These are phyloP conservation scores for Podospora pseudocomata DNA, from an alignment of 495 filamentous ascomycete species.

Conservation along the genomic window DNA sequence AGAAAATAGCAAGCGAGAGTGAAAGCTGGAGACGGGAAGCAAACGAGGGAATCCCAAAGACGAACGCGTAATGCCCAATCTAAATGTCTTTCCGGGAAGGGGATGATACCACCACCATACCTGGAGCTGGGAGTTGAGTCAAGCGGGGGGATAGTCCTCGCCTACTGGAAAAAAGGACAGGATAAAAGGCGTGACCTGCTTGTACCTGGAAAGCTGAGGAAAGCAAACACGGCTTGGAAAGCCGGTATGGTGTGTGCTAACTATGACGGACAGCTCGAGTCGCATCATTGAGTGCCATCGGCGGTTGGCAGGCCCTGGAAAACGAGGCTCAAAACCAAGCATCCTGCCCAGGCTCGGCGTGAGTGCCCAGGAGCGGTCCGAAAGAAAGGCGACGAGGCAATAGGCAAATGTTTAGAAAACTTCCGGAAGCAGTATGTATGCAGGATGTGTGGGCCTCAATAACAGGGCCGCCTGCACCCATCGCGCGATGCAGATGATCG, in stretches of 20 bases:
- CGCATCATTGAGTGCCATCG: constrained; percentile 15
- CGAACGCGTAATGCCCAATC: constrained; percentile 37
- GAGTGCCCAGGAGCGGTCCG: constrained; percentile 14
- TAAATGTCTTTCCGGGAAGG: constrained; percentile 25
- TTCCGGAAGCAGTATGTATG: not conserved
- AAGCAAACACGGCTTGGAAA: constrained; percentile 14
- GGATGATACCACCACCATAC: constrained; percentile 19
- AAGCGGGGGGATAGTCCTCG: constrained; percentile 25
- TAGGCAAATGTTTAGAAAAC: not conserved
- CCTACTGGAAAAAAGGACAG: constrained; percentile 31
- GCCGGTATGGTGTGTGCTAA: constrained; percentile 13
- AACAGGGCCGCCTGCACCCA: constrained; percentile 2
- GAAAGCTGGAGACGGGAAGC: constrained; percentile 19
- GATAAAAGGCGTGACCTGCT: constrained; percentile 24
- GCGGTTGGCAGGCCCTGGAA: not conserved
- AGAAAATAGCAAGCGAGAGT: constrained; percentile 19
- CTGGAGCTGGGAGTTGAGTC: constrained; percentile 27
- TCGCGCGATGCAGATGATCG: not conserved
- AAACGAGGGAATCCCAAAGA: constrained; percentile 15
- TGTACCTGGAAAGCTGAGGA: constrained; percentile 29
- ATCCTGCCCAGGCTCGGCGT: constrained; percentile 13
- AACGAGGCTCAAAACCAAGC: constrained; percentile 17
- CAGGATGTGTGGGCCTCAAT: not conserved
- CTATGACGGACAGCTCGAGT: not conserved
- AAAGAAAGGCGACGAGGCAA: not conserved